Percentiles rank a stretch among this genome's conserved stretches.
phyloP scores from a whole-genome alignment of 1,284 basidiomycete species.

The Fomes fomentarius region DNA sequence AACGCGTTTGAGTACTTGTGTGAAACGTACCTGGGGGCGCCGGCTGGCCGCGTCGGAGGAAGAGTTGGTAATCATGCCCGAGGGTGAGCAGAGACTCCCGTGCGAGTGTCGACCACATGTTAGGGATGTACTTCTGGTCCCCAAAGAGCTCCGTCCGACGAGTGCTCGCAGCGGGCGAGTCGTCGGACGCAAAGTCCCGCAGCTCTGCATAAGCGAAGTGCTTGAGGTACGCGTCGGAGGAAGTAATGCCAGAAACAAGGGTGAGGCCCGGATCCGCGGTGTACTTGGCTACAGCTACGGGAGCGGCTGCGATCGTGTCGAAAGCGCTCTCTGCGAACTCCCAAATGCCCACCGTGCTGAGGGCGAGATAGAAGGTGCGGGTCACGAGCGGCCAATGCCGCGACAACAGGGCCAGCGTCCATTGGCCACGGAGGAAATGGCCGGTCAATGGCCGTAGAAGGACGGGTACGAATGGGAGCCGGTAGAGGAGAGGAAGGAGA shows the following conservation, averaged over 20 bases:
- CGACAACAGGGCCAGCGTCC: constrained; percentile 53
- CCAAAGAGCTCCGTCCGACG: constrained; percentile 62
- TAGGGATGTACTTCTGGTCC: constrained; percentile 70
- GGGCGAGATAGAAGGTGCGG: constrained; percentile 51
- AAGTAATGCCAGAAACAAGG: constrained; percentile 63
- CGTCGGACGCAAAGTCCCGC: constrained; percentile 45
- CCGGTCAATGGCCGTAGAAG: constrained; percentile 60
- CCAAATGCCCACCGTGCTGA: constrained; percentile 58
- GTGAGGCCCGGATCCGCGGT: constrained; percentile 54
- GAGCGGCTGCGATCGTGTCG: constrained; percentile 54
- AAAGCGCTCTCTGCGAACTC: constrained; percentile 64
- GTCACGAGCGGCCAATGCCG: constrained; percentile 47
- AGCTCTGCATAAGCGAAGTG: constrained; percentile 65
- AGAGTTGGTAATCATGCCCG: constrained; percentile 65
- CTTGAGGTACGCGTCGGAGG: constrained; percentile 50
- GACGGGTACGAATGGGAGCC: constrained; percentile 51
- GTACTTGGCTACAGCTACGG: constrained; percentile 42
- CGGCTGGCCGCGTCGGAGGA: constrained; percentile 55
- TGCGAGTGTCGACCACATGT: constrained; percentile 62
- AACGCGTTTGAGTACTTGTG: not conserved
- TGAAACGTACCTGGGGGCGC: constrained; percentile 30
- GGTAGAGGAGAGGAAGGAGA: constrained; percentile 54
- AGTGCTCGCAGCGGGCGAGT: constrained; percentile 40
- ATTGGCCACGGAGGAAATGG: constrained; percentile 63
- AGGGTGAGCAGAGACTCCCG: constrained; percentile 63